Base-by-base conservation (phyloP, 169 alveolate species). In the Plasmodium vivax region DNA sequence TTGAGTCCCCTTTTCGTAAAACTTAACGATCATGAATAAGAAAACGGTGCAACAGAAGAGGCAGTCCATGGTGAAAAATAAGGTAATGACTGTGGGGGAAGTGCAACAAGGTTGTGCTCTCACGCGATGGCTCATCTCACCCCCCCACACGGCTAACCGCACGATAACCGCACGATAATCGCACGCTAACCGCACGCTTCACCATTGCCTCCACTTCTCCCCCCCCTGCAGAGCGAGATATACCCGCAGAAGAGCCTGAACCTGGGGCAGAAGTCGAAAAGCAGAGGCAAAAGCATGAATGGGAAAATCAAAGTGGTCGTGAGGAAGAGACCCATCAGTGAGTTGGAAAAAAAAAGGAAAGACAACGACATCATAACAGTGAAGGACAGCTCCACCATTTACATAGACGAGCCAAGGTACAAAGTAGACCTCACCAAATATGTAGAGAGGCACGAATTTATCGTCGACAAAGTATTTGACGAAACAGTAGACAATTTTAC, bases 281-380 rank as follows among this genome's bases (percentile, higher is more conserved):
- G 56, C 30, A 41, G 92, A 71, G 34, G 56, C 0, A 92, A 92
- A 82, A 54, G 30, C 12, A 32, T 54, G 47, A 94, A 90, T 71
- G 93, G 97, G 12, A 92, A 96, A 58, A 96, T 96, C n/a, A 96
- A 96, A 82, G 99, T 99, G 5, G 98, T 98, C 27, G 99, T 98
- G 1, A 96, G 99, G 74, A 98, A 98, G 95, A 92, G 99, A 38
- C 99, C 99, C 19, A 97, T 98, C 73, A 98, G 97, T 92, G 98
- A 97, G 27, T 96, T 96, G 74, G 99, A 99, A 96, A 88, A 94
- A 72, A 94, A 96, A 32, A 97, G 98, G 84, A 98, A 97, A 56
- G 99, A 99, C 71, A 96, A 93, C 27, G 99, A 99, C 94, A 98
- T 99, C 62, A 98, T 99, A n/a, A 98, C 97, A 30, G 96, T 96